These are phyloP conservation scores for Dactylellina leptospora DNA, from an alignment of 2,329 filamentous ascomycete species.

Conservation along the genomic window DNA sequence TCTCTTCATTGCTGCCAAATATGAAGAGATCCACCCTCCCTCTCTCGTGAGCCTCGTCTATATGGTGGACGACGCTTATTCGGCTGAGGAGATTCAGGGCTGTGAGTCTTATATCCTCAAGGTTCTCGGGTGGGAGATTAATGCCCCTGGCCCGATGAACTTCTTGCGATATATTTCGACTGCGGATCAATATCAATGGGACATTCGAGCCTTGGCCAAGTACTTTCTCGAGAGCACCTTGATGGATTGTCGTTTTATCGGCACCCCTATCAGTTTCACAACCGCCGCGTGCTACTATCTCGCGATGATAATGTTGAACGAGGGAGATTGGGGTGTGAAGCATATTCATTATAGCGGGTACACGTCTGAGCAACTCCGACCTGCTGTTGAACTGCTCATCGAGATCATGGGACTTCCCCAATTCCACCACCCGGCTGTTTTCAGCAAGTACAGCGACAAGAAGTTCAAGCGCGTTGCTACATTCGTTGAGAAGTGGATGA, in stretches of 20 bases:
- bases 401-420: conserved; percentile 85
- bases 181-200: conserved; percentile 95
- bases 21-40: conserved; percentile 98
- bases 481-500: conserved; percentile 79
- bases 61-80: conserved; percentile 96
- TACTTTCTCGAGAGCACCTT: conserved; percentile 97
- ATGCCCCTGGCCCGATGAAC: conserved; percentile 99
- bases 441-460: conserved; percentile 88
- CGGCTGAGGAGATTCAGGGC: conserved; percentile 81
- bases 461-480: conserved; percentile 84
- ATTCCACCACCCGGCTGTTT: conserved; percentile 85
- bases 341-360: conserved; percentile 96
- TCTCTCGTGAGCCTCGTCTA: conserved; percentile 91
- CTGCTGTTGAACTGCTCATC: conserved; percentile 78
- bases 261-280: conserved; percentile 85
- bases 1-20: conserved; percentile 95
- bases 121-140: conserved; percentile 94
- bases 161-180: conserved; percentile 97
- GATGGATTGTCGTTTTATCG: conserved; percentile 98
- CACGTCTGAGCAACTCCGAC: conserved; percentile 82
- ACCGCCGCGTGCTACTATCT: conserved; percentile 93
- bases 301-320: conserved; percentile 84
- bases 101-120: conserved; percentile 98
- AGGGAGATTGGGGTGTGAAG: conserved; percentile 86
- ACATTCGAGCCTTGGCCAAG: conserved; percentile 93